Conservation (phyloP, 1,139 yeast species). For the Pneumocystis jirovecii region DNA sequence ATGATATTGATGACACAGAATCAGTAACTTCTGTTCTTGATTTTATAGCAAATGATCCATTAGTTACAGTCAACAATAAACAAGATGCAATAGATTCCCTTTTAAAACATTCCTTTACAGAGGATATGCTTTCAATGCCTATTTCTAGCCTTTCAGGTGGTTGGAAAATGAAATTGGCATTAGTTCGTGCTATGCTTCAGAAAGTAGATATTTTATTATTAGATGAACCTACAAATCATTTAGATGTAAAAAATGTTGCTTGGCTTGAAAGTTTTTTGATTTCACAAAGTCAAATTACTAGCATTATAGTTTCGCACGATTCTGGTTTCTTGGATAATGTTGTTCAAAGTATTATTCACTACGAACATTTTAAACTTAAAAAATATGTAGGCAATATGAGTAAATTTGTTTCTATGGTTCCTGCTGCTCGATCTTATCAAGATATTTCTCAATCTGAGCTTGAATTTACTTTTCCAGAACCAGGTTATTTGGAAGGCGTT, state of each 20-base stretch:
- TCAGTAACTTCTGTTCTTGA: constrained; percentile 88
- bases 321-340: constrained; percentile 91
- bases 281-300: constrained; percentile 67
- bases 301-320: constrained; percentile 93
- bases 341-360: constrained; percentile 92
- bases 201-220: constrained; percentile 94
- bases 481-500: constrained; percentile 92
- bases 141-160: constrained; percentile 95
- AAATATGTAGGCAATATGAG: constrained; percentile 93
- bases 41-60: constrained; percentile 53
- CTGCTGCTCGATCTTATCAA: constrained; percentile 92
- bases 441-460: constrained; percentile 88
- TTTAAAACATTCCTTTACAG: constrained; percentile 79
- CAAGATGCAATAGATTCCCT: constrained; percentile 54
- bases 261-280: constrained; percentile 96
- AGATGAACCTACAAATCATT: constrained; percentile 99
- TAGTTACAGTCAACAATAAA: constrained; percentile 41
- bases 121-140: constrained; percentile 63
- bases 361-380: constrained; percentile 85
- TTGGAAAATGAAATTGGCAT: constrained; percentile 99
- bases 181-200: constrained; percentile 97
- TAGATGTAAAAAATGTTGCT: constrained; percentile 97
- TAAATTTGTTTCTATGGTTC: constrained; percentile 78
- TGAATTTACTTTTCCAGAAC: constrained; percentile 97
- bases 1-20: constrained; percentile 96